Percentiles rank a stretch among this genome's conserved stretches.
These are phyloP conservation scores for Aspergillus brasiliensis DNA, from an alignment of 2,329 filamentous ascomycete species.

Conservation along the genomic window DNA sequence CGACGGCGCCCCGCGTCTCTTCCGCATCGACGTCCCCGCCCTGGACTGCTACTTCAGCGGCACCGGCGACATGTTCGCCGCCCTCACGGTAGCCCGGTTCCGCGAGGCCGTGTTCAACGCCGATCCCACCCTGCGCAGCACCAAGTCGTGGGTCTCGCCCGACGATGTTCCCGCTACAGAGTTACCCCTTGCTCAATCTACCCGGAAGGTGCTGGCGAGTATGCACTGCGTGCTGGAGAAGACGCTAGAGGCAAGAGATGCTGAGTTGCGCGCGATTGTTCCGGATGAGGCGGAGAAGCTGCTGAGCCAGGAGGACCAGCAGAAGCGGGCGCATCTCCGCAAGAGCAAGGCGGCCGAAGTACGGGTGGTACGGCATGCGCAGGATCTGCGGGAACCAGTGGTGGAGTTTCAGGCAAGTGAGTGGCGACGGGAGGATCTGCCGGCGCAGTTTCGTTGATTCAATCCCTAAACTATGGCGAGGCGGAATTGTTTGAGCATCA, in stretches of 20 bases:
- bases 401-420: conserved; percentile 62
- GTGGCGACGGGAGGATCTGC: conserved; percentile 36
- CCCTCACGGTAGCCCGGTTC: conserved; percentile 82
- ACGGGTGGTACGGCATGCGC: conserved; percentile 74
- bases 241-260: conserved; percentile 67
- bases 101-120: conserved; percentile 71
- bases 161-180: conserved; percentile 70
- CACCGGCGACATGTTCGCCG: conserved; percentile 98
- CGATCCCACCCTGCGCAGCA: conserved; percentile 51
- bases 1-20: conserved; percentile 71
- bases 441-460: conserved; percentile 22
- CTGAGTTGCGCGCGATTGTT: conserved; percentile 55
- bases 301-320: conserved; percentile 48
- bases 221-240: conserved; percentile 83
- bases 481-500: not conserved
- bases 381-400: conserved; percentile 66
- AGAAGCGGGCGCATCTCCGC: conserved; percentile 66
- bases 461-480: not conserved
- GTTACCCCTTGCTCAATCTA: conserved; percentile 78
- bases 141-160: conserved; percentile 71
- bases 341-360: conserved; percentile 87
- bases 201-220: conserved; percentile 83
- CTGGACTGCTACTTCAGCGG: conserved; percentile 95
- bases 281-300: conserved; percentile 23
- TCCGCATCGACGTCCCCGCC: conserved; percentile 81